Base-by-base conservation (phyloP, 495 filamentous ascomycete genomes). In the Polyplosphaeria fusca region DNA sequence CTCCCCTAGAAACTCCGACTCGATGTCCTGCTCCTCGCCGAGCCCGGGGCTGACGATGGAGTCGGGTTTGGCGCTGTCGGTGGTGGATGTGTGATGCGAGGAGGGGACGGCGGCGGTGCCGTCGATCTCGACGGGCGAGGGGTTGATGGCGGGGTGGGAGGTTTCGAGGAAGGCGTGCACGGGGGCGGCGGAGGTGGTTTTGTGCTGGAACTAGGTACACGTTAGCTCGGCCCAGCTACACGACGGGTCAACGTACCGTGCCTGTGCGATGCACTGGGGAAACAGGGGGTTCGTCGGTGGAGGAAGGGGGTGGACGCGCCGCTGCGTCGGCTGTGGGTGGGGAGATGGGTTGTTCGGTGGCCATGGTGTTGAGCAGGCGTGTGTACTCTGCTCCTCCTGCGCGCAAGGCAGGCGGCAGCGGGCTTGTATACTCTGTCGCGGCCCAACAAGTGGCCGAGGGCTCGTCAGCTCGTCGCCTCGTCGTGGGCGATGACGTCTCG, bases 81-180 rank as follows among this genome's bases (percentile, higher is more conserved):
- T n/a, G n/a, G n/a, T n/a, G n/a, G n/a, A n/a, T n/a, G n/a, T n/a
- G n/a, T n/a, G n/a, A n/a, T n/a, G n/a, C n/a, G n/a, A n/a, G n/a
- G n/a, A n/a, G n/a, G n/a, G n/a, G n/a, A n/a, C n/a, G 47, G 25
- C 35, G 7, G 57, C 24, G 13, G 26, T 32, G 24, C 62, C 57
- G 28, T 73, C 71, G 4, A 73, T 52, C 53, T 73, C 71, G 5
- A 70, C 60, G 11, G 71, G 70, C 44, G 53, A 53, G 5, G 48
- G 43, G 55, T 73, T 73, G 38, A 73, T 64, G 16, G 69, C 55
- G 2, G 53, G 57, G 9, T 53, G 61, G n/a, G 23, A 24, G 4
- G 58, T 65, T 4, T 58, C 44, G 55, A 67, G 67, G 52, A 53
- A 63, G 12, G 63, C 43, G 19, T 41, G 23, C n/a, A 13, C 5